Evolutionary conservation across 2,329 filamentous ascomycete genomes (phyloP), one percentile per base, ranked within the genome.

Genomic region (Trichophyton rubrum): DNA sequence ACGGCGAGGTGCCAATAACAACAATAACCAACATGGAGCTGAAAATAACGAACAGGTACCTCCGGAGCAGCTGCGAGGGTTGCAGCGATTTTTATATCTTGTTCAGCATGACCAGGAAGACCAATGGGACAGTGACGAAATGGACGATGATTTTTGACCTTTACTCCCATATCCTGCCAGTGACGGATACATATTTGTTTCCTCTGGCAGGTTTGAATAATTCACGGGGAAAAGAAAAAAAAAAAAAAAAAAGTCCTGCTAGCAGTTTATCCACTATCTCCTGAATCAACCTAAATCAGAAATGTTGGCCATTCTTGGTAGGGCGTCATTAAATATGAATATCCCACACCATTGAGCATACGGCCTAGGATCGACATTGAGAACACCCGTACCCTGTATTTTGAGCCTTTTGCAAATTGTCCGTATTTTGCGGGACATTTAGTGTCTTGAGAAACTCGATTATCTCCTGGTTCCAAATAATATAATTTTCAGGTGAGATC

Each of bases 91-190:
- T 64, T 65, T 83, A 40, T 74, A 78, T 47, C 69, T 83, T 60
- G 81, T 79, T 4, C 68, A 72, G 60, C 73, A 78, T 58, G 81
- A 83, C 62, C 74, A 78, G 47, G 81, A 83, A 68, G 81, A 83
- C 64, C 81, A 77, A 61, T 83, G 81, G 81, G 80, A 83, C 63
- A 82, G 79, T 63, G 81, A 83, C 67, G 81, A 82, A 66, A 64
- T 83, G 58, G 79, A 80, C 17, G 77, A 77, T 15, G 58, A 62
- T 40, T 64, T 64, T 62, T 53, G 56, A 65, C 35, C 3, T 30
- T 11, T 4, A 35, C 11, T 6, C 22, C 7, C 56, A 58, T 2
- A 4, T 27, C 7, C 30, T 8, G n/a, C 22, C 33, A 38, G 9
- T 2, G 33, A 38, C 11, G 9, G 9, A 11, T 9, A 24, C 38